Base-by-base conservation (phyloP, 176 grass and related monocot species). In the Raddia distichophylla region DNA sequence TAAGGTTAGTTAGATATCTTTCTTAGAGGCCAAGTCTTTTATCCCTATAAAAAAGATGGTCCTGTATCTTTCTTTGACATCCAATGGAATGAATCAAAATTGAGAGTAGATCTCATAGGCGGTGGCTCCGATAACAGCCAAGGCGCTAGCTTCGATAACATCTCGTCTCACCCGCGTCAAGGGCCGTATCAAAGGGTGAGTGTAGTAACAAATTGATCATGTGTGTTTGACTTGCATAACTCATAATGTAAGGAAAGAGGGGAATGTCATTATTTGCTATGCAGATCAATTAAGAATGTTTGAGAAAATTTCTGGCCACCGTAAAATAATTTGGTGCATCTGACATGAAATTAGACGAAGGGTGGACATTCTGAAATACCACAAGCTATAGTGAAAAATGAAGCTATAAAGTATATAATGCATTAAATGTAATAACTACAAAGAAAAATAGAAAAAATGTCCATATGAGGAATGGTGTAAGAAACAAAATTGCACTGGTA, bases 291-390 rank as follows among this genome's bases (percentile, higher is more conserved):
- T 60, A 60, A 34, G 11, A 52, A 22, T 67, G 17, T 16, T 76
- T 58, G 52, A 67, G 44, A 20, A 76, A 20, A 76, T 50, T 48
- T 84, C 43, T 20, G 48, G n/a, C 17, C 18, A 67, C 8, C 48
- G 20, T 34, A 22, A 45, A 79, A 74, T 19, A 51, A 4, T 57
- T 81, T 60, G 66, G 7, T 10, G n/a, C 10, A 57, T 20, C 34
- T 32, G 13, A 7, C 22, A 59, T 75, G 10, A 22, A 22, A 15
- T 55, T 20, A 59, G 35, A 75, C 22, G 54, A 22, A 68, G 14
- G 20, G 11, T 44, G 11, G 6, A 44, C 50, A 84, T 49, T 4
- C 40, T 77, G 50, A 74, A 10, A 12, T 3, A 59, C 19, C 43
- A 19, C 46, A 55, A 67, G 22, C 1, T 62, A 61, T 6, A 61